Percentiles rank a stretch among this genome's conserved stretches.
phyloP scores from a whole-genome alignment of 208 protist genomes.

The Novymonas esmeraldas region DNA sequence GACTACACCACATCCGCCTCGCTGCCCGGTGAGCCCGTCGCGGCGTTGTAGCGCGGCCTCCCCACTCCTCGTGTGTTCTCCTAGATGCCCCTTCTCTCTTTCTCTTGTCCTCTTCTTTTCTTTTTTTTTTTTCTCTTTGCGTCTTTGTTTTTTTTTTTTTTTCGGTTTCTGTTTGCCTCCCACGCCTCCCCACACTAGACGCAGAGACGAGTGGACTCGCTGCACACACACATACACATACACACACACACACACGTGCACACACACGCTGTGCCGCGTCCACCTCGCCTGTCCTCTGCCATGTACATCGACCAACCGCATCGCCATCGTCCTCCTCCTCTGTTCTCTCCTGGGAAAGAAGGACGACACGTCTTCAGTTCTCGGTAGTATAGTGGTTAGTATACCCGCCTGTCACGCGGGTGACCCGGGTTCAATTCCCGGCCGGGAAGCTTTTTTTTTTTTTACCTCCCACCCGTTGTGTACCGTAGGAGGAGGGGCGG shows the following conservation, averaged over 20 bases:
- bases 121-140: constrained; percentile 5
- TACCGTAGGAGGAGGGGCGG: too few species aligned
- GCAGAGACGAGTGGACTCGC: too few species aligned
- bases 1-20: background rate
- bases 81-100: background rate
- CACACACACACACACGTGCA: too few species aligned
- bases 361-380: constrained; percentile 1
- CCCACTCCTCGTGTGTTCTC: too few species aligned
- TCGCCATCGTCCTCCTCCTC: too few species aligned
- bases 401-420: constrained; percentile 24
- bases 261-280: too few species aligned
- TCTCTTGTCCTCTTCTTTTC: background rate
- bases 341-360: too few species aligned
- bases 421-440: constrained; percentile 25
- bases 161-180: background rate
- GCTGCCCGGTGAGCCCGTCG: background rate
- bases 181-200: background rate
- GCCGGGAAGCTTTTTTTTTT: constrained; percentile 14
- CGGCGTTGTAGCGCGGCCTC: background rate
- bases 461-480: background rate
- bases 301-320: too few species aligned
- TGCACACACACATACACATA: too few species aligned
- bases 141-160: constrained; percentile 2
- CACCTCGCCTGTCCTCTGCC: too few species aligned
- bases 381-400: constrained; percentile 26